A percentile compares a stretch with the other conserved stretches of the same genome.
Conservation (phyloP, 306 rosid genomes). For the Calophaca sinica region DNA sequence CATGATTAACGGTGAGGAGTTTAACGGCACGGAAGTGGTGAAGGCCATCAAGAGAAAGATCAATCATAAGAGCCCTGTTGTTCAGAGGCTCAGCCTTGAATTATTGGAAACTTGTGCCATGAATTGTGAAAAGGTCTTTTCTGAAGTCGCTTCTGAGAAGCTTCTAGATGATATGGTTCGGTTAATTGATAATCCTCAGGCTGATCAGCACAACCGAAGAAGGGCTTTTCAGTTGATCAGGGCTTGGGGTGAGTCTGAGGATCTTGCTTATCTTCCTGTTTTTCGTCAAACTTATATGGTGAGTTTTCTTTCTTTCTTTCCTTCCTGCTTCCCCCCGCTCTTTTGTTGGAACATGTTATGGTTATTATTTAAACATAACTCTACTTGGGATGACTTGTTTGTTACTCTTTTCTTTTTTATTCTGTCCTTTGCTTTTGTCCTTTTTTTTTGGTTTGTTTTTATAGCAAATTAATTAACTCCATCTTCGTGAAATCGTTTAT, state of each 20-base stretch:
- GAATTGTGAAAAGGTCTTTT: conserved; percentile 86
- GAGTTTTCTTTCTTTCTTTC: not conserved
- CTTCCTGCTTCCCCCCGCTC: no score
- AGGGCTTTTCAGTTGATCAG: conserved; percentile 70
- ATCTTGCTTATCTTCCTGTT: conserved; percentile 81
- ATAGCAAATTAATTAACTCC: no score
- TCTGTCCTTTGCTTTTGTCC: not conserved
- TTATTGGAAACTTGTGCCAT: conserved; percentile 71
- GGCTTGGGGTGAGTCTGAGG: conserved; percentile 88
- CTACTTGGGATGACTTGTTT: no score
- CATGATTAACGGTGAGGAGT: conserved; percentile 65
- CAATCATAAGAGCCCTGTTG: conserved; percentile 53
- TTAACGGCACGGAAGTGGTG: conserved; percentile 70
- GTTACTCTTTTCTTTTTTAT: not conserved
- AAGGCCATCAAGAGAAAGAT: conserved; percentile 70
- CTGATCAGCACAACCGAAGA: conserved; percentile 44
- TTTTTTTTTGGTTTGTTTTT: not conserved
- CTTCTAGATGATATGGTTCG: conserved; percentile 69
- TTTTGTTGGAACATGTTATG: not conserved
- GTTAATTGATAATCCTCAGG: conserved; percentile 59
- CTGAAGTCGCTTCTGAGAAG: conserved; percentile 86
- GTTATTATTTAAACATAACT: no score
- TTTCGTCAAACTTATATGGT: conserved; percentile 83
- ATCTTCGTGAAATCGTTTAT: no score
- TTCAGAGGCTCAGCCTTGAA: conserved; percentile 72